phyloP scores from a whole-genome alignment of 495 filamentous ascomycete species.

The Podospora pseudocomata region DNA sequence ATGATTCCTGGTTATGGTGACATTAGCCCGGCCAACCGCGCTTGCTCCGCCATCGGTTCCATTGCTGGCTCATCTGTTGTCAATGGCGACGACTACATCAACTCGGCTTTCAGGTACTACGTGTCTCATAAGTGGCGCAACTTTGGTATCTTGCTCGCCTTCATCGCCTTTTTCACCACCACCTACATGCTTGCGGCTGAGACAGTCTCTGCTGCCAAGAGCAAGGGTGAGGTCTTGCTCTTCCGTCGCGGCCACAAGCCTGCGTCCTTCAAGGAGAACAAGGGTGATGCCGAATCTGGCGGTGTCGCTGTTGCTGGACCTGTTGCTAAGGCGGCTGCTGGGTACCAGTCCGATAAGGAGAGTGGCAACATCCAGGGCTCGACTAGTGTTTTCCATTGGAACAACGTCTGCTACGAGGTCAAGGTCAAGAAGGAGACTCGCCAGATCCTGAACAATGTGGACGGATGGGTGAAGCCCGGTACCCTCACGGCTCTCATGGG shows the following conservation, averaged over 20 bases:
- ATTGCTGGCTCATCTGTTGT: constrained; percentile 50
- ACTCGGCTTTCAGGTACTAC: constrained; percentile 58
- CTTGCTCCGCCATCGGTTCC: constrained; percentile 63
- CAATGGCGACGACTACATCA: constrained; percentile 68
- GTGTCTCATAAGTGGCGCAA: constrained; percentile 70
- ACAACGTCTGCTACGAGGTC: constrained; percentile 81
- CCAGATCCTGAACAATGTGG: constrained; percentile 77
- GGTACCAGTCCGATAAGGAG: constrained; percentile 33
- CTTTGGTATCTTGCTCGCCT: constrained; percentile 72
- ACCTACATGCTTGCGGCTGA: constrained; percentile 72
- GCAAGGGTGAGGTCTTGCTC: constrained; percentile 84
- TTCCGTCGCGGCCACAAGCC: constrained; percentile 76
- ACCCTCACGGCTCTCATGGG: constrained; percentile 88
- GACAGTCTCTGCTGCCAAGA: constrained; percentile 69
- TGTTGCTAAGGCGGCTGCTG: constrained; percentile 34
- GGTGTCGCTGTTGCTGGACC: constrained; percentile 40
- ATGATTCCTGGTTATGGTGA: constrained; percentile 43
- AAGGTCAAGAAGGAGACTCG: constrained; percentile 74
- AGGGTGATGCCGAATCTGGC: constrained; percentile 53
- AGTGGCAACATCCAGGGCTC: constrained; percentile 55
- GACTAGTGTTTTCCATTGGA: constrained; percentile 77
- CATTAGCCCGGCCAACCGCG: constrained; percentile 38
- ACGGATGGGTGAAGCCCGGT: constrained; percentile 89
- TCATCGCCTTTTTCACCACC: constrained; percentile 63
- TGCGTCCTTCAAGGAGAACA: constrained; percentile 52